Percentiles rank a stretch among this genome's conserved stretches.
phyloP scores from a whole-genome alignment of 345 rosid genomes.

The Pugionium cornutum region DNA sequence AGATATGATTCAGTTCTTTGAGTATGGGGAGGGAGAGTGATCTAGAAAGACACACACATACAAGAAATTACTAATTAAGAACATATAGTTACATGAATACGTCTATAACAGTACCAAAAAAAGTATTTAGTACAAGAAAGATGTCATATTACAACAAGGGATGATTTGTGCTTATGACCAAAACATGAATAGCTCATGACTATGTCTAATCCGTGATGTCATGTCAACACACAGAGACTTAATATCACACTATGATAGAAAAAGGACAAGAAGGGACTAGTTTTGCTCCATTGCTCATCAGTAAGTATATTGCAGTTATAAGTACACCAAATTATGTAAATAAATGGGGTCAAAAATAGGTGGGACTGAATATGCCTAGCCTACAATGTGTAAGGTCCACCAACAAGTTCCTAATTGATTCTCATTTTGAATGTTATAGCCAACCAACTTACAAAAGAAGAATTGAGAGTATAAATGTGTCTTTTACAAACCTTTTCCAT shows the following conservation, averaged over 20 bases:
- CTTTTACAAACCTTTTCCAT: slow-evolving; percentile 19
- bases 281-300: slow-evolving; percentile 9
- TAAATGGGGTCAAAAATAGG: slow-evolving; percentile 19
- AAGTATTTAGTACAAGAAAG: background rate
- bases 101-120: background rate
- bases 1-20: too few species aligned
- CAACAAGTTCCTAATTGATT: slow-evolving; percentile 29
- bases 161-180: slow-evolving; percentile 3
- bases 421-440: slow-evolving; percentile 28
- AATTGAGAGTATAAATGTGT: slow-evolving; percentile 11
- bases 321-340: slow-evolving; percentile 12
- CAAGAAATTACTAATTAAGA: background rate
- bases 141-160: too few species aligned
- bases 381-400: slow-evolving; percentile 30
- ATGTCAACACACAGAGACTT: too few species aligned
- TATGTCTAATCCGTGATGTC: background rate
- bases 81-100: background rate
- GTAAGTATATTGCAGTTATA: slow-evolving; percentile 12
- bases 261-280: background rate
- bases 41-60: background rate
- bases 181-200: background rate
- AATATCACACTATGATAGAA: background rate
- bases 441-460: slow-evolving; percentile 17
- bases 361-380: slow-evolving; percentile 29
- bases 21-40: background rate